phyloP scores from a whole-genome alignment of 371 early-diverging fungal species.

The Actinomucor elegans region DNA sequence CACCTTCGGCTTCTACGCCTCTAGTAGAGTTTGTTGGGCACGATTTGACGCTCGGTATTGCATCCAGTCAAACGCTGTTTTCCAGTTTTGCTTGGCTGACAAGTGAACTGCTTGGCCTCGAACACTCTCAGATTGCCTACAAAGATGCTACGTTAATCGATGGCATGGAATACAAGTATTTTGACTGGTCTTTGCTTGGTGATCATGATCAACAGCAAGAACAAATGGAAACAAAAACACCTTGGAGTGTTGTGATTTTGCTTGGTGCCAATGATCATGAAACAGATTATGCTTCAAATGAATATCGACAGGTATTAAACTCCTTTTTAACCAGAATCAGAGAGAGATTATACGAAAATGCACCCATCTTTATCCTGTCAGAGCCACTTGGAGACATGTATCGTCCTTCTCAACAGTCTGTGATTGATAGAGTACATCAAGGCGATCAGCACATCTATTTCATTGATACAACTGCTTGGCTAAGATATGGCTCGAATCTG shows the following conservation, averaged over 20 bases:
- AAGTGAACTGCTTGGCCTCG: constrained; percentile 22
- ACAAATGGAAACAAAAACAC: constrained; percentile 9
- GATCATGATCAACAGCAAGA: constrained; percentile 1
- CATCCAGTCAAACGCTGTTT: constrained; percentile 25
- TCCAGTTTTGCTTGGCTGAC: constrained; percentile 44
- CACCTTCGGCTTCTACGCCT: not conserved
- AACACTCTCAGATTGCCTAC: constrained; percentile 37
- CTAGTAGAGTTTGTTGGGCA: constrained; percentile 45
- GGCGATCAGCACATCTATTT: constrained; percentile 38
- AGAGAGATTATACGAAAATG: constrained; percentile 7
- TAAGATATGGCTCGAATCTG: constrained; percentile 30
- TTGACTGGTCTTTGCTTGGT: constrained; percentile 15
- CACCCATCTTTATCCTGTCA: constrained; percentile 38
- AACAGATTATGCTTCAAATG: constrained; percentile 9
- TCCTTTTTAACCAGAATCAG: constrained; percentile 8
- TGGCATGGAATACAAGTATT: constrained; percentile 38
- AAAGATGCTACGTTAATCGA: constrained; percentile 30
- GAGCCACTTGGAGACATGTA: constrained; percentile 43
- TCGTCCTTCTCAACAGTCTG: constrained; percentile 40
- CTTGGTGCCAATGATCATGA: constrained; percentile 24
- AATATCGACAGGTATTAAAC: constrained; percentile 1
- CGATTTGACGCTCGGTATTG: constrained; percentile 31
- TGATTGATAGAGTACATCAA: constrained; percentile 19
- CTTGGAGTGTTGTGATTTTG: constrained; percentile 19
- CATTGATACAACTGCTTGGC: constrained; percentile 45